Conservation (phyloP, 495 filamentous ascomycete genomes). For the Hypoxylon intermedium region DNA sequence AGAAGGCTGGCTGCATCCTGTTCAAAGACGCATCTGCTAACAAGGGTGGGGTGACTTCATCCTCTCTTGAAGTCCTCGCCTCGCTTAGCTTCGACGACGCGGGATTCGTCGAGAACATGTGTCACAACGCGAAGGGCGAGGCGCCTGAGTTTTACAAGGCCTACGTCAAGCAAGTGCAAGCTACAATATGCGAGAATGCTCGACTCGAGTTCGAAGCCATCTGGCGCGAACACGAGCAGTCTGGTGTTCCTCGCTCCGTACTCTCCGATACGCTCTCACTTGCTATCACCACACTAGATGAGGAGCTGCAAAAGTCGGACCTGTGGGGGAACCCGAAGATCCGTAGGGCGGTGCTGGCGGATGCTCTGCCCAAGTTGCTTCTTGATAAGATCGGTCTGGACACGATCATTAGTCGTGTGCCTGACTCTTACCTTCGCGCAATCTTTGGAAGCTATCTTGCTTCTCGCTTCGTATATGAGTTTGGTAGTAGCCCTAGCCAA, state of each 20-base stretch:
- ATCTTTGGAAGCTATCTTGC: constrained; percentile 97
- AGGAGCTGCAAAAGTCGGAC: constrained; percentile 90
- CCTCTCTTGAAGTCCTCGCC: constrained; percentile 93
- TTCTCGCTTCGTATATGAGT: constrained; percentile 93
- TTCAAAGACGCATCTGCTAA: constrained; percentile 99
- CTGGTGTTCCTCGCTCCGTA: constrained; percentile 76
- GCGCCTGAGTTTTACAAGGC: constrained; percentile 87
- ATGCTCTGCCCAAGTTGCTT: constrained; percentile 85
- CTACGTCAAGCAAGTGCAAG: constrained; percentile 92
- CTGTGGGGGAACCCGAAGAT: constrained; percentile 87
- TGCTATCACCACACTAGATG: constrained; percentile 93
- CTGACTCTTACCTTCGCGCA: constrained; percentile 87
- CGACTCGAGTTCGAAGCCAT: constrained; percentile 95
- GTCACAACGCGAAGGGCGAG: constrained; percentile 76
- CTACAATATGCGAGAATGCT: constrained; percentile 87
- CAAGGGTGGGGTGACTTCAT: constrained; percentile 99
- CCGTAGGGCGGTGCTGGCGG: constrained; percentile 76
- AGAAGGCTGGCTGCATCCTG: constrained; percentile 89
- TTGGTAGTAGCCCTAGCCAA: constrained; percentile 89
- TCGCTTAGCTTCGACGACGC: constrained; percentile 91
- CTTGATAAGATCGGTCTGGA: constrained; percentile 90
- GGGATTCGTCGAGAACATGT: constrained; percentile 92
- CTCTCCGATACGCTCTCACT: constrained; percentile 86
- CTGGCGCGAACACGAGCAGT: constrained; percentile 90
- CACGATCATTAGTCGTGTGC: constrained; percentile 83